These are phyloP conservation scores for Meredithiella fracta DNA, from an alignment of 2,329 filamentous ascomycete genomes.

Conservation along the genomic window DNA sequence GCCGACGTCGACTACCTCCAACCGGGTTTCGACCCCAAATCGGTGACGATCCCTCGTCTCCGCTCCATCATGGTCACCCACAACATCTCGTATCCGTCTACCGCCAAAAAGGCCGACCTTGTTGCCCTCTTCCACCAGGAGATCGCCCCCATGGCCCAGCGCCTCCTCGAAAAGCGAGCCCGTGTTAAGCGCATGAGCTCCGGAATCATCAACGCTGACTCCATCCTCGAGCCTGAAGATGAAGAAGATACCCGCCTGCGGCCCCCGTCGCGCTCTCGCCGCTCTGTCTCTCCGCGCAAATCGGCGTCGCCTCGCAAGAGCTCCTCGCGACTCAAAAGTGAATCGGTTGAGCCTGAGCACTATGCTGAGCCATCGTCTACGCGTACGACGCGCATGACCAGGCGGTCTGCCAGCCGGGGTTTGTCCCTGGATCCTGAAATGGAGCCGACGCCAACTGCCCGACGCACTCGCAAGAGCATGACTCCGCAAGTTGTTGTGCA, in stretches of 20 bases:
- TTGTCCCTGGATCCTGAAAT: constrained; percentile 33
- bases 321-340: constrained; percentile 32
- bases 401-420: constrained; percentile 11
- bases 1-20: constrained; percentile 70
- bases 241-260: constrained; percentile 39
- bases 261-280: constrained; percentile 29
- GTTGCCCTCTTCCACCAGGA: constrained; percentile 68
- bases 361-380: constrained; percentile 1
- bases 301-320: constrained; percentile 17
- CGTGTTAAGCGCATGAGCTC: constrained; percentile 71
- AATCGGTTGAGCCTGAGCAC: constrained; percentile 18
- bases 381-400: constrained; percentile 5
- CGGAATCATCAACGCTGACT: constrained; percentile 54
- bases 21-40: constrained; percentile 67
- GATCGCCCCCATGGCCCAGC: constrained; percentile 60
- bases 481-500: constrained; percentile 12
- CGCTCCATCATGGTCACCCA: constrained; percentile 85
- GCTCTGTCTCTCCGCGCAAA: constrained; percentile 40
- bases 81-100: constrained; percentile 69
- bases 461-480: constrained; percentile 10
- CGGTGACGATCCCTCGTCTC: constrained; percentile 71
- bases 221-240: constrained; percentile 37
- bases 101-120: constrained; percentile 80
- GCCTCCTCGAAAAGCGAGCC: constrained; percentile 57
- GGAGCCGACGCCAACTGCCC: constrained; percentile 19